These are phyloP conservation scores for Detonula confervacea DNA, from an alignment of 352 stramenopile genomes.

Conservation along the genomic window DNA sequence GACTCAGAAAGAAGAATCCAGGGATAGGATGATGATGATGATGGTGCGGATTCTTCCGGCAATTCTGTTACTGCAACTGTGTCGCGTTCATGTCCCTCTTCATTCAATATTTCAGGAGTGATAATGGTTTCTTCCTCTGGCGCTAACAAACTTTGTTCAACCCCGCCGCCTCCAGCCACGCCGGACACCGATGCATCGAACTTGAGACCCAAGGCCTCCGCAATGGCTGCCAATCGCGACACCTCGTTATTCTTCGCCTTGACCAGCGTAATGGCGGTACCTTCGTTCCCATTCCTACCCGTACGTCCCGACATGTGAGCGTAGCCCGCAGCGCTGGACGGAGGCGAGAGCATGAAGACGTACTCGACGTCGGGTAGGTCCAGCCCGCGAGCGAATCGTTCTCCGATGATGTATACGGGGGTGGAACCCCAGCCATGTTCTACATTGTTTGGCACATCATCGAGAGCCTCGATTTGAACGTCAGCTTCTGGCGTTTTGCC, in stretches of 20 bases:
- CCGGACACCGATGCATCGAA: constrained; percentile 33
- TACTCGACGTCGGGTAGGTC: constrained; percentile 69
- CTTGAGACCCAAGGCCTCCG: constrained; percentile 58
- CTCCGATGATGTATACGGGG: constrained; percentile 66
- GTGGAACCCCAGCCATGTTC: constrained; percentile 34
- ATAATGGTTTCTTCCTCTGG: neutral
- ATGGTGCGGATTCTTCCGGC: neutral
- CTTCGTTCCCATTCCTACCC: constrained; percentile 46
- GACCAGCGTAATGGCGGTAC: constrained; percentile 59
- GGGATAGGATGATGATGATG: constrained; percentile 1
- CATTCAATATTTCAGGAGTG: too few species aligned
- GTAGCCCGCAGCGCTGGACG: constrained; percentile 67
- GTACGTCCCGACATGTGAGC: constrained; percentile 72
- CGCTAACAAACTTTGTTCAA: neutral
- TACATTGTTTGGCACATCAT: neutral
- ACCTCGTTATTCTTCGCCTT: constrained; percentile 53
- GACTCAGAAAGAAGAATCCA: constrained; percentile 22
- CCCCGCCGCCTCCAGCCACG: neutral
- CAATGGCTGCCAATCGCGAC: constrained; percentile 54
- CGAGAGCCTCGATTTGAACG: neutral
- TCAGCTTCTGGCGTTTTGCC: constrained; percentile 14
- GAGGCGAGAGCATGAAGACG: constrained; percentile 60
- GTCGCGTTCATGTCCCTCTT: too few species aligned
- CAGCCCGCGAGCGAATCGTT: constrained; percentile 72
- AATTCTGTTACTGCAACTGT: too few species aligned